phyloP scores from a whole-genome alignment of 345 rosid species.

The Linum usitatissimum region DNA sequence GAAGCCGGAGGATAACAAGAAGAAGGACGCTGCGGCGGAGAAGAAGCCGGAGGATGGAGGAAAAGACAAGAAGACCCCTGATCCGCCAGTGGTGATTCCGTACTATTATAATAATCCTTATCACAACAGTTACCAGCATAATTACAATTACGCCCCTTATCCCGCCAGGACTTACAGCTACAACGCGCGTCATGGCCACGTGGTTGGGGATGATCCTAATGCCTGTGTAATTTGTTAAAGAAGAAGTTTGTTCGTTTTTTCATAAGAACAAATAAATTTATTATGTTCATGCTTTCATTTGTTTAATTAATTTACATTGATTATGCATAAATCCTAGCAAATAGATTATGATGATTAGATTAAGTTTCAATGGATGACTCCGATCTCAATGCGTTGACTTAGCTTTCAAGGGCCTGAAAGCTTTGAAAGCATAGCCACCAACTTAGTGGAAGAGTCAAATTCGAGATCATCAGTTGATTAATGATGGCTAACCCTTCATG shows the following conservation, averaged over 20 bases:
- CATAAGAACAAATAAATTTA: background rate
- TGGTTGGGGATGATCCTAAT: constrained; percentile 30
- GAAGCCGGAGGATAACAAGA: constrained; percentile 51
- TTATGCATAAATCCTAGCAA: no score
- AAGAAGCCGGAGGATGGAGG: constrained; percentile 10
- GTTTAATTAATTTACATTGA: no score
- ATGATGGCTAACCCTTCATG: no score
- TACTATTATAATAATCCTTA: background rate
- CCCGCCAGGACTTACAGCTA: constrained; percentile 5
- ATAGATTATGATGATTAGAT: no score
- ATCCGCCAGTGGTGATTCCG: background rate
- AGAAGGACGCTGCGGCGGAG: constrained; percentile 21
- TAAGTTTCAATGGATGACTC: no score
- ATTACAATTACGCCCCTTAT: constrained; percentile 14
- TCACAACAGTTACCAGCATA: background rate
- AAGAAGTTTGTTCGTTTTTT: background rate
- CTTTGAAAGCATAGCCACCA: no score
- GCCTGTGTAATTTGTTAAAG: constrained; percentile 29
- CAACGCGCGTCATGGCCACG: constrained; percentile 9
- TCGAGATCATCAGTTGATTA: no score
- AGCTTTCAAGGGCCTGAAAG: no score
- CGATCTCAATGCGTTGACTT: no score
- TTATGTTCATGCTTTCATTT: background rate
- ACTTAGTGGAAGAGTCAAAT: no score
- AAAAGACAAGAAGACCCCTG: background rate